Conservation (phyloP, 495 filamentous ascomycete genomes). For the Penicillium salamii region DNA sequence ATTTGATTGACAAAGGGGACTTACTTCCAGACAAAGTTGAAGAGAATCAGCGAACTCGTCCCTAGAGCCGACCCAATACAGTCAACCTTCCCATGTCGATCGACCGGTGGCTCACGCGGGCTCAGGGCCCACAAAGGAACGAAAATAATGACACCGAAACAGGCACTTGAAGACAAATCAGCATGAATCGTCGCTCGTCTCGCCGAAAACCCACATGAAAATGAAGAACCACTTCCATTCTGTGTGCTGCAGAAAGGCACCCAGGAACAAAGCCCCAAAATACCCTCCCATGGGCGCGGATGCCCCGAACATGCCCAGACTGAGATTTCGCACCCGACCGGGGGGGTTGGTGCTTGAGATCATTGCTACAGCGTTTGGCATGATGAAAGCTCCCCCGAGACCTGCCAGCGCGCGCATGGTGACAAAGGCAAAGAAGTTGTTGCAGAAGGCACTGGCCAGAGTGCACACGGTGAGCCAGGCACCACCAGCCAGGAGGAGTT, state of each 20-base stretch:
- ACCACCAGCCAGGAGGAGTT: constrained; percentile 38
- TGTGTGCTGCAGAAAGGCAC: constrained; percentile 38
- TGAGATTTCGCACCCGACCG: constrained; percentile 43
- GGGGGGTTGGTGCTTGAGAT: constrained; percentile 45
- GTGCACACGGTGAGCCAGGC: constrained; percentile 36
- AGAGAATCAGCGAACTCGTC: constrained; percentile 43
- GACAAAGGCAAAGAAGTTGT: constrained; percentile 39
- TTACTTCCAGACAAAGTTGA: constrained; percentile 57
- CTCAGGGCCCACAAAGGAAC: constrained; percentile 30
- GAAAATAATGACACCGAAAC: constrained; percentile 35
- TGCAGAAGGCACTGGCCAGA: constrained; percentile 40
- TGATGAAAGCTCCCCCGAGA: constrained; percentile 44
- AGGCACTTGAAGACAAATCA: constrained; percentile 19
- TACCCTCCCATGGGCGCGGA: constrained; percentile 48
- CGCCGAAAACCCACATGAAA: constrained; percentile 33
- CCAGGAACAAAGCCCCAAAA: constrained; percentile 41
- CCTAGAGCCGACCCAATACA: constrained; percentile 48
- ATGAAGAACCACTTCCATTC: constrained; percentile 52
- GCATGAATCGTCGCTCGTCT: background rate
- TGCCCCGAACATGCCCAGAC: constrained; percentile 50
- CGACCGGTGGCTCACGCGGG: constrained; percentile 36
- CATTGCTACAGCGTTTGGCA: constrained; percentile 48
- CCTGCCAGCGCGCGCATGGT: constrained; percentile 40
- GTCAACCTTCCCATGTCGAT: constrained; percentile 46
- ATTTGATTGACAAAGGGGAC: constrained; percentile 3